Conservation (phyloP, 2,329 filamentous ascomycete genomes). For the Fusarium lyarnte region DNA sequence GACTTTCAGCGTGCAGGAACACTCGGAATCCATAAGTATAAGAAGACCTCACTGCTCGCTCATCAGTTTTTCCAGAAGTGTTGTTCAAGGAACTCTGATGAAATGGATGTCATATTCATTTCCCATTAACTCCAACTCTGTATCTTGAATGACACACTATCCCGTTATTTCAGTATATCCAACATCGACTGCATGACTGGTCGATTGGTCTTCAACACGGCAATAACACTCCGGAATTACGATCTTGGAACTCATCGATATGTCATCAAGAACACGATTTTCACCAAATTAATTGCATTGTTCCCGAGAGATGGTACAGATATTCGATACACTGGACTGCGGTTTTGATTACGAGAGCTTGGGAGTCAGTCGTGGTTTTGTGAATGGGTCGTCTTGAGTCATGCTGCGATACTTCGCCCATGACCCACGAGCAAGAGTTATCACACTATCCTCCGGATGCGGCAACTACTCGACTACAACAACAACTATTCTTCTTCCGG, state of each 20-base stretch:
- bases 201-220: neutral
- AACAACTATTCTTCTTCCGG: neutral
- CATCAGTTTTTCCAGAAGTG: neutral
- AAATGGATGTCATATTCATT: no score
- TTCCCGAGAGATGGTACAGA: neutral
- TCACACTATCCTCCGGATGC: neutral
- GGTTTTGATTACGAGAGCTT: conserved; percentile 7
- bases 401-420: neutral
- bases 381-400: neutral
- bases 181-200: neutral
- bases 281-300: neutral
- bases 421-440: conserved; percentile 23
- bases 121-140: neutral
- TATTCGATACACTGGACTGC: neutral
- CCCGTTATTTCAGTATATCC: neutral
- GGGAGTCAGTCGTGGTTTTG: neutral
- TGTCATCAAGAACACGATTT: neutral
- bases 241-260: conserved; percentile 2
- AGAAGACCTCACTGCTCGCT: conserved; percentile 10
- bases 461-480: neutral
- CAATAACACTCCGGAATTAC: neutral
- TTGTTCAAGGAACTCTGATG: neutral
- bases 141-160: neutral
- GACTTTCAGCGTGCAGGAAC: conserved; percentile 10
- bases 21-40: conserved; percentile 14